phyloP scores from a whole-genome alignment of 441 rosid genomes.

The Erodium texanum region DNA sequence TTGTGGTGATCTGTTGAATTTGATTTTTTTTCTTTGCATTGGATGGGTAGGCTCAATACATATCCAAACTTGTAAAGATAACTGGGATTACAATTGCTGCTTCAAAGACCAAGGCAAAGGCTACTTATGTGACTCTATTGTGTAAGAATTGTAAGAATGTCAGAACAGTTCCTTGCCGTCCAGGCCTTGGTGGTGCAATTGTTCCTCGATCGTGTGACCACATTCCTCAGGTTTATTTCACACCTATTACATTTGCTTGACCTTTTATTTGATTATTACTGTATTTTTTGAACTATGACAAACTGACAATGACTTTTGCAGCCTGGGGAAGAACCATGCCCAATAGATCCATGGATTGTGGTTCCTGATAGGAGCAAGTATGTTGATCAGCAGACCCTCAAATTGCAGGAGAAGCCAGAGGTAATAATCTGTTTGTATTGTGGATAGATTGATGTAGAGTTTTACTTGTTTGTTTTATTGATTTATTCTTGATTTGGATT shows the following conservation, averaged over 20 bases:
- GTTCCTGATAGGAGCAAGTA: conserved; percentile 89
- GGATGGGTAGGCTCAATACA: conserved; percentile 57
- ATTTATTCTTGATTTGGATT: conserved; percentile 7
- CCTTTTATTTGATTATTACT: neutral
- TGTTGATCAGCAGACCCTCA: conserved; percentile 92
- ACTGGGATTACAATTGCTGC: conserved; percentile 92
- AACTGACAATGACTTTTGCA: conserved; percentile 16
- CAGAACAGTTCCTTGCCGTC: conserved; percentile 74
- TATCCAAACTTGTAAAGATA: conserved; percentile 79
- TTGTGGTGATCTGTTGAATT: neutral
- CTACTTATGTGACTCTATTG: conserved; percentile 71
- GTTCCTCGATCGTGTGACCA: conserved; percentile 92
- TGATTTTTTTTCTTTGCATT: neutral
- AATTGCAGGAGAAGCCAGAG: conserved; percentile 94
- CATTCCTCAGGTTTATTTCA: conserved; percentile 58
- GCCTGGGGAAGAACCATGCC: conserved; percentile 90
- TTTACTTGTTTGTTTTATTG: conserved; percentile 5
- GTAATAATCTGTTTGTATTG: conserved; percentile 25
- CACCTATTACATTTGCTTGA: neutral
- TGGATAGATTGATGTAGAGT: conserved; percentile 2
- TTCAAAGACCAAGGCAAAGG: conserved; percentile 91
- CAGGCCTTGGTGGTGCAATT: conserved; percentile 97
- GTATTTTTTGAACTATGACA: neutral
- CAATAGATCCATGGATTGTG: conserved; percentile 90
- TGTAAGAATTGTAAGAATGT: conserved; percentile 82